Base-by-base conservation (phyloP, 2,329 filamentous ascomycete species). In the Fusarium poae region DNA sequence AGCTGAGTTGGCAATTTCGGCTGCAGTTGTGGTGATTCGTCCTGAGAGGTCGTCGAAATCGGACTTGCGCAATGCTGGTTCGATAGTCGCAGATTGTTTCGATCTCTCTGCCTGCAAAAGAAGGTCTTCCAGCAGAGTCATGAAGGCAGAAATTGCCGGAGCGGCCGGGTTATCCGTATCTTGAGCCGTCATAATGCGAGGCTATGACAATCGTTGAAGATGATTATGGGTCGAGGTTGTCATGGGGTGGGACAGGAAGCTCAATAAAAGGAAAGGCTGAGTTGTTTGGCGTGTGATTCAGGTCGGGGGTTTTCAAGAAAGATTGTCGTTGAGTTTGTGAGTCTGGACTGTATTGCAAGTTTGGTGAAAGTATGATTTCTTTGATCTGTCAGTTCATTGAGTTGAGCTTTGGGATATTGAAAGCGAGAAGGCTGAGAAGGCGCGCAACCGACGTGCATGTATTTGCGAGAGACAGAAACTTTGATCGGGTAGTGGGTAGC, bases 51-150 rank as follows among this genome's bases (percentile, higher is more conserved):
- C 78, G 29, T 83, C 80, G 63, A 91, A 85, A 75, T 93, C 88
- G 52, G 87, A 82, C 76, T 94, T 91, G 29, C 87, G 89, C 67
- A 97, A 84, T 5, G 90, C 88, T 15, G 92, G 92, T 72, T 97
- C 93, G 70, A 94, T 88, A 21, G 85, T 82, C 21, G 83, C 78
- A 35, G 84, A 82, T 32, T 84, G 81, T 77, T 93, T 93, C 64
- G 85, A 78, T 39, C 81, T 75, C 53, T 84, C 84, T 60, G 90
- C 90, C 76, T 85, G 86, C 37, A 80, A 76, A 40, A 94, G 81
- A 34, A 92, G 83, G 39, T 84, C 79, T 40, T 84, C 79, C 32
- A 93, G 81, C 25, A 91, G 81, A 27, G 76, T 74, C 35, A 79
- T 81, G 71, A 90, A 88, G 27, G 82, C 79, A 42, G 81, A 81